Percentiles rank a stretch among this genome's conserved stretches.
These are phyloP conservation scores for Lavandula angustifolia DNA, from an alignment of 257 asterid genomes.

Conservation along the genomic window DNA sequence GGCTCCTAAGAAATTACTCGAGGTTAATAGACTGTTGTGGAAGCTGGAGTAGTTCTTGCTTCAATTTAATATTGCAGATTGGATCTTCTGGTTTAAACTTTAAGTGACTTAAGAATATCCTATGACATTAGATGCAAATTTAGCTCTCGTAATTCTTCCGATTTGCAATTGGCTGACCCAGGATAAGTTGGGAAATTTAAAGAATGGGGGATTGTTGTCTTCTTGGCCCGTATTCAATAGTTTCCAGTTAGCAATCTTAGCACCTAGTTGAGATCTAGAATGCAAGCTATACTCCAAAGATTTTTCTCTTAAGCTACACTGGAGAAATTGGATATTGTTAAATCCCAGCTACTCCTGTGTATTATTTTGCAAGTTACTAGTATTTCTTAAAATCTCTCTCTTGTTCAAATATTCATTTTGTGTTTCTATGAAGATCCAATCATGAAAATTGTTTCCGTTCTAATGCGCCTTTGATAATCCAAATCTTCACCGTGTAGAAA, in stretches of 20 bases:
- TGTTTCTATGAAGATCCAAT: background rate
- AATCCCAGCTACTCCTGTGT: background rate
- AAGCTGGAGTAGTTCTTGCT: background rate
- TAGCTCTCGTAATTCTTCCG: background rate
- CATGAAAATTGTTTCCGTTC: background rate
- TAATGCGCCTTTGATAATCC: background rate
- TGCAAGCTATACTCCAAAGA: background rate
- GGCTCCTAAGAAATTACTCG: background rate
- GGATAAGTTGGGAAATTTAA: background rate
- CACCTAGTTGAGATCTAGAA: background rate
- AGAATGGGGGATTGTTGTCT: background rate
- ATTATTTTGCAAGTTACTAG: background rate
- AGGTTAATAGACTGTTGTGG: background rate
- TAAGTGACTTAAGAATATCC: slow-evolving; percentile 2
- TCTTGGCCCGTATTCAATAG: background rate
- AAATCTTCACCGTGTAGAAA: background rate
- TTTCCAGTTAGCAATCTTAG: background rate
- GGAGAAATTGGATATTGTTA: slow-evolving; percentile 2
- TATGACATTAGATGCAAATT: background rate
- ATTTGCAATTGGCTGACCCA: slow-evolving; percentile 4
- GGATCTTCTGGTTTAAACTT: background rate
- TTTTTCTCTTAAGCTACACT: slow-evolving; percentile 3
- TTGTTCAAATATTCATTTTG: background rate
- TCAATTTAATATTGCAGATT: slow-evolving; percentile 10
- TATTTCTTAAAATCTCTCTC: background rate